Base-by-base conservation (phyloP, 805 yeast species). In the Kazachstania martiniae region DNA sequence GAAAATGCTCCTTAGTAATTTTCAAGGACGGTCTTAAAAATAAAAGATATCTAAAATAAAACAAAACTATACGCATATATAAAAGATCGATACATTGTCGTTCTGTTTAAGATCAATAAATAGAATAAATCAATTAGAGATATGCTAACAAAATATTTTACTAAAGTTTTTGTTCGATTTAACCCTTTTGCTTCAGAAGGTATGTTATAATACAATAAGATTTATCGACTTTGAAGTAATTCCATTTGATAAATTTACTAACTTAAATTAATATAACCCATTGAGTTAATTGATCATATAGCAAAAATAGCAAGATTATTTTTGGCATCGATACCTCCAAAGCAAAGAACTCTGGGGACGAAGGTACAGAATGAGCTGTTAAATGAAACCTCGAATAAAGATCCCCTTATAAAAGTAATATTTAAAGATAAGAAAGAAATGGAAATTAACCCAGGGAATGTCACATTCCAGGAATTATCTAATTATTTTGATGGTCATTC, bases 131-230 rank as follows among this genome's bases (percentile, higher is more conserved):
- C 12, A 23, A 23, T n/a, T n/a, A n/a, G n/a, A n/a, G n/a, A n/a
- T 9, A 87, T 87, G 97, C 81, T 87, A 49, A 89, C 96, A 25
- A 85, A 84, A 59, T 87, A 80, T 61, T 84, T 89, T 62, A 66
- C 86, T 22, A 74, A 74, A 42, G 84, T 85, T 7, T 64, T 65
- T 27, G 82, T 89, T 27, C 74, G 67, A 49, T 84, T 87, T 66
- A 74, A 82, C 55, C 95, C 95, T 1, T 68, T 80, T 41, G 72
- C 75, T 1, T 58, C 66, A 18, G 81, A 80, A 43, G 71, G 75
- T 70, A 56, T 36, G 73, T 59, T 4, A 10, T 8, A 15, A 4
- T 24, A 17, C 4, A 3, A 16, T 21, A n/a, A n/a, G n/a, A n/a
- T n/a, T n/a, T n/a, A n/a, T n/a, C n/a, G n/a, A n/a, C n/a, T n/a